A percentile compares a stretch with the other conserved stretches of the same genome.
These are phyloP conservation scores for Ramalina intermedia DNA, from an alignment of 495 filamentous ascomycete species.

Conservation along the genomic window DNA sequence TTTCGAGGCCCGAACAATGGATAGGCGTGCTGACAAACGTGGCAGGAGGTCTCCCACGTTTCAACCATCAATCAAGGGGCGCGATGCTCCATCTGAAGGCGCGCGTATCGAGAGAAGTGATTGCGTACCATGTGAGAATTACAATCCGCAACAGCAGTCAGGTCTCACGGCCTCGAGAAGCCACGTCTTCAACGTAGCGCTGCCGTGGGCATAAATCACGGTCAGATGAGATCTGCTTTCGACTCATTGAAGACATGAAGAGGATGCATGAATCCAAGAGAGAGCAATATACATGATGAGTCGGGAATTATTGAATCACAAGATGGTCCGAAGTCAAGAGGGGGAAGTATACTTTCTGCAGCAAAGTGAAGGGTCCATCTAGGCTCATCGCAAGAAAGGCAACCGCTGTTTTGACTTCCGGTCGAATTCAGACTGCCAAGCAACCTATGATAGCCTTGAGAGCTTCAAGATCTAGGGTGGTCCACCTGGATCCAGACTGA, in stretches of 20 bases:
- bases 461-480: not conserved
- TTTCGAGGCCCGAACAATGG: too few relatives aligned
- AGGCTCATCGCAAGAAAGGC: not conserved
- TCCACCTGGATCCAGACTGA: too few relatives aligned
- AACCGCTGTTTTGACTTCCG: not conserved
- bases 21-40: too few relatives aligned
- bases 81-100: not conserved
- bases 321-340: not conserved
- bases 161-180: not conserved
- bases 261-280: too few relatives aligned
- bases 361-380: not conserved
- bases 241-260: too few relatives aligned
- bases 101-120: not conserved
- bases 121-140: not conserved
- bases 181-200: not conserved
- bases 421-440: not conserved
- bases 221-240: not conserved
- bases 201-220: not conserved
- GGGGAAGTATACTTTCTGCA: too few relatives aligned
- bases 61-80: not conserved
- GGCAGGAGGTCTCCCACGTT: not conserved
- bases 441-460: conserved; percentile 1
- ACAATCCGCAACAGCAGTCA: not conserved
- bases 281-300: not conserved
- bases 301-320: conserved; percentile 1